These are phyloP conservation scores for Rosa chinensis DNA, from an alignment of 306 rosid species.

Conservation along the genomic window DNA sequence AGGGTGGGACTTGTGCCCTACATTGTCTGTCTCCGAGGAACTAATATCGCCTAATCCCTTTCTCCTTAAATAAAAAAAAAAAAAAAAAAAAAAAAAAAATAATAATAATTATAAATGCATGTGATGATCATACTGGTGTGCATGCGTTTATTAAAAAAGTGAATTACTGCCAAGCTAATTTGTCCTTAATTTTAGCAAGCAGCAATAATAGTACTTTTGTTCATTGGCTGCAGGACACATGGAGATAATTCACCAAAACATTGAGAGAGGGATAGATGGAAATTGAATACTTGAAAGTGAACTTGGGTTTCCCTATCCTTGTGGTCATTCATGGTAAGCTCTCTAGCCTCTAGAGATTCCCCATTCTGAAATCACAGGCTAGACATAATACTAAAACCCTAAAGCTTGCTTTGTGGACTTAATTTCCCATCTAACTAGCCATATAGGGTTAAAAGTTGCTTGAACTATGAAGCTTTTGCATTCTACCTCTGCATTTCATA, in stretches of 20 bases:
- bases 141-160: no score
- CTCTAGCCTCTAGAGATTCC: background rate
- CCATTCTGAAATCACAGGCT: background rate
- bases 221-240: background rate
- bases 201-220: background rate
- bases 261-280: background rate
- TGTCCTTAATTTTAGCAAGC: background rate
- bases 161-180: no score
- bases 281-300: background rate
- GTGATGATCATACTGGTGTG: background rate
- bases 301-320: background rate
- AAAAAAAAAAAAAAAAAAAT: no score
- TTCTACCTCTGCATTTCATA: background rate
- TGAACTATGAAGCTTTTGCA: background rate
- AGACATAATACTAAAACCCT: background rate
- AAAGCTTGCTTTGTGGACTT: background rate
- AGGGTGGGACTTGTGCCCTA: no score
- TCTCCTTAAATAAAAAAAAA: no score
- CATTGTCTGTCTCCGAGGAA: no score
- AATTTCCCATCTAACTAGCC: background rate
- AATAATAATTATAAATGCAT: background rate
- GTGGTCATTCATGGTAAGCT: background rate
- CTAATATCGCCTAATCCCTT: no score
- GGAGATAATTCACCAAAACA: background rate
- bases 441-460: background rate